Base-by-base conservation (phyloP, 768 basidiomycete genomes). In the Leccinum variicolor region DNA sequence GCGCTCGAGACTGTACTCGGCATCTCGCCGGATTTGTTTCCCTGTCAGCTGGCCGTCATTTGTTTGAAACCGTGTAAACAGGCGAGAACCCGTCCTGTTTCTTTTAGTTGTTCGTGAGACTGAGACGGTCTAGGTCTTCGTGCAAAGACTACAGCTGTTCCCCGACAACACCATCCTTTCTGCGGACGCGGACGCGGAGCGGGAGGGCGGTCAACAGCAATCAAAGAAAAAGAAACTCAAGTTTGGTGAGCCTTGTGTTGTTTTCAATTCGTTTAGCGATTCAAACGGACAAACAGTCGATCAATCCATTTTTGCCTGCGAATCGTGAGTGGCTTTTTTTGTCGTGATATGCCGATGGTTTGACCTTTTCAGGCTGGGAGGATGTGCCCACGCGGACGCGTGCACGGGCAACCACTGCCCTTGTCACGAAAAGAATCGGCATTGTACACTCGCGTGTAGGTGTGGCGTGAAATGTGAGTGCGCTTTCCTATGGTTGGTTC, bases 31-130 rank as follows among this genome's bases (percentile, higher is more conserved):
- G 77, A 84, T 54, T 57, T 76, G 21, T 60, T 66, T 17, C 82
- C 83, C 0, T 86, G 84, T 58, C 73, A 81, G 59, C 59, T 85
- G 26, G 78, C 83, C 19, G 59, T 70, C 1, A 74, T 84, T 29
- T 79, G 79, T 49, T 72, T 76, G 11, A 79, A 75, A 57, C 73
- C 76, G 10, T 86, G 84, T 56, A 66, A 69, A 28, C 75, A 84
- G 69, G 83, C 79, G 59, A 34, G 6, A 36, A 36, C 15, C 10
- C 3, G 26, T 17, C 0, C 25, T 13, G 23, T 11, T 3, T 6
- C 29, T 29, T n/a, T n/a, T n/a, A n/a, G 29, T 29, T 3, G 36
- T 10, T 57, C 5, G 28, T 8, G 15, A 6, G 6, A 10, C 19
- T 14, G 6, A 31, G 2, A 33, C 21, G n/a, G 8, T 15, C 0